Conservation (phyloP, 75 land plant genomes). For the Selaginella moellendorffii region DNA sequence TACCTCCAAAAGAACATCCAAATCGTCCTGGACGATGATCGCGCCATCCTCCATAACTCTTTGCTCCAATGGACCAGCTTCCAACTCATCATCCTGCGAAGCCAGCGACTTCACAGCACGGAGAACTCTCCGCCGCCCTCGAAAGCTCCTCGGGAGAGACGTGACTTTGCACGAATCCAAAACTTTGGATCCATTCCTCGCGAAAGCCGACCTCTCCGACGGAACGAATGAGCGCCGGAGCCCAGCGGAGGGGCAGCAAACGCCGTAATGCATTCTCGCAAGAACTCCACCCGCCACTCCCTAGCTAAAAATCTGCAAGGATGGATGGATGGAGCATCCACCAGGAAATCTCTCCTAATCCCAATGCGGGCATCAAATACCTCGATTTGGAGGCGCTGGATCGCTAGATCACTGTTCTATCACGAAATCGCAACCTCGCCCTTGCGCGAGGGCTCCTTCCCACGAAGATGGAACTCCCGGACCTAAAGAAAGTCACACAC, state of each 20-base stretch:
- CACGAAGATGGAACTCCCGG: not conserved
- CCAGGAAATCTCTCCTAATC: not conserved
- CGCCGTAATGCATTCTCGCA: too few species aligned
- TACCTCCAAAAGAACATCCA: conserved; percentile 18
- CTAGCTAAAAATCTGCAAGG: too few species aligned
- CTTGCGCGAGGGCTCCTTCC: not conserved
- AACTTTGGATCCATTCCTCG: not conserved
- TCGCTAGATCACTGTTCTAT: not conserved
- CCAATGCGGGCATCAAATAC: not conserved
- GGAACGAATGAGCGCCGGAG: not conserved
- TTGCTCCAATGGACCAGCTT: not conserved
- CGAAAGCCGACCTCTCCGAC: not conserved
- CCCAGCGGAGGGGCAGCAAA: not conserved
- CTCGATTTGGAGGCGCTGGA: too few species aligned
- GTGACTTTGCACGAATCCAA: not conserved
- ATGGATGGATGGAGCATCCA: not conserved
- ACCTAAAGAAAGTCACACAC: too few species aligned
- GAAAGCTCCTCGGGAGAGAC: not conserved
- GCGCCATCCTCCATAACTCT: conserved; percentile 12
- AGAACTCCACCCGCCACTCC: too few species aligned
- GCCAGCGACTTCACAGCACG: too few species aligned
- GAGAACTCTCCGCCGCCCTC: not conserved
- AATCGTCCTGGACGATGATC: conserved; percentile 18
- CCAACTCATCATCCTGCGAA: too few species aligned
- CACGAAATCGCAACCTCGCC: not conserved